Evolutionary conservation across 2,329 filamentous ascomycete species (phyloP), one percentile per base, ranked within the genome.

Genomic region (Akanthomyces dipterigenus): DNA sequence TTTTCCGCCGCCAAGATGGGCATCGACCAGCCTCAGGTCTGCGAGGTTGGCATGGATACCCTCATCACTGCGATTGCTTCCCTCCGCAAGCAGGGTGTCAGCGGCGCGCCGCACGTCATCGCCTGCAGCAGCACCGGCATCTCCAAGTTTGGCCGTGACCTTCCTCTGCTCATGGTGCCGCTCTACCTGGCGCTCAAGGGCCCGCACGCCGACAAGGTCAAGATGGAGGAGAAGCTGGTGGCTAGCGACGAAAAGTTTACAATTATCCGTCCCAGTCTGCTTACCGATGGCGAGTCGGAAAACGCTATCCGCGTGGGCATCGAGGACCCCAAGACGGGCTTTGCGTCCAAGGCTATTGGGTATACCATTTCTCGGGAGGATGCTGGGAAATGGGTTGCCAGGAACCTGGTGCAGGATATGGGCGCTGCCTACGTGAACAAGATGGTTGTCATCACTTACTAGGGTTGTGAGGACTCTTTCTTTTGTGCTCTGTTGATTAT

Each of bases 301-400:
- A 63, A 63, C 3, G 49, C 57, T 38, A 66, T 80, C 36, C 68
- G 77, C 1, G 74, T 72, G 0, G 78, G 77, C 0, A 56, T 78
- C 2, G 77, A 79, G 63, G 75, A 78, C 45, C 69, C 70, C 1
- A 67, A 67, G 49, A 65, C 49, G 0, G 70, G 69, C 5, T 43
- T 64, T 11, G 73, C 77, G 66, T 72, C 68, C 0, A 63, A 67
- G 40, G 77, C 70, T 3, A 66, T 80, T 3, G 81, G 81, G 5
- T 82, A 81, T 60, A 73, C 71, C 1, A 80, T 83, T 51, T 75
- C 73, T 8, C 68, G 79, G 40, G 76, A 78, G 62, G 80, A 82
- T 62, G 73, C 77, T 3, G 80, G 80, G 0, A 70, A 66, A 60
- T 83, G 80, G 77, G 70, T 81, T 9, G 78, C 74, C 26, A 69